Evolutionary conservation across 768 basidiomycete genomes (phyloP).

Genomic region (Gymnopilus dilepis): DNA sequence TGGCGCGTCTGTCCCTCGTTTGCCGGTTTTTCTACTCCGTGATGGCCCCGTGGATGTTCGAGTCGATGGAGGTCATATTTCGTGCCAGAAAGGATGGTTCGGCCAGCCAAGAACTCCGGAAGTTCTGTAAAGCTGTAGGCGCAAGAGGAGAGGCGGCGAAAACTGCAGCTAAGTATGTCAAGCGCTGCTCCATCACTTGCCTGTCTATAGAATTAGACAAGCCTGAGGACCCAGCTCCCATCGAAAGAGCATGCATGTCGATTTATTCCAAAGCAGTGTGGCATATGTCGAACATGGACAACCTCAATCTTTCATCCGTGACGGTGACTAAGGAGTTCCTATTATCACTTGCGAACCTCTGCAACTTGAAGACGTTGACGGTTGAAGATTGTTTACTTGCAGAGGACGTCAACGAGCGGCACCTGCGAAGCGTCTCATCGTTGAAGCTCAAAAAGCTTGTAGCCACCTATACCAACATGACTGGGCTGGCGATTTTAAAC

Average conservation of each 20-base stretch:
- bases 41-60: constrained; percentile 46
- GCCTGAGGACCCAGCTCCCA: not conserved
- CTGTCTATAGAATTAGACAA: not conserved
- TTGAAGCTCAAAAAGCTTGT: not conserved
- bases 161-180: constrained; percentile 10
- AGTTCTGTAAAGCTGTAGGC: constrained; percentile 13
- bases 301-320: constrained; percentile 11
- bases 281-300: constrained; percentile 20
- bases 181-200: constrained; percentile 11
- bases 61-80: constrained; percentile 31
- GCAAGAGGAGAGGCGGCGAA: constrained; percentile 1
- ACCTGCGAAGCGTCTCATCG: not conserved
- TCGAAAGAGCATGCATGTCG: constrained; percentile 3
- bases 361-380: constrained; percentile 10
- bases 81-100: not conserved
- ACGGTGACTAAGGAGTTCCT: constrained; percentile 20
- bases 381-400: constrained; percentile 7
- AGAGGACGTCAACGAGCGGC: not conserved
- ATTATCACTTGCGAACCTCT: constrained; percentile 6
- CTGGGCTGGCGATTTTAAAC: not conserved
- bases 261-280: constrained; percentile 22
- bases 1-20: constrained; percentile 42
- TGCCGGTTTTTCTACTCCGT: constrained; percentile 49
- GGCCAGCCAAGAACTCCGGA: not conserved
- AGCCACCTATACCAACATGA: not conserved